phyloP scores from a whole-genome alignment of 768 basidiomycete genomes.

The Pisolithus tinctorius region DNA sequence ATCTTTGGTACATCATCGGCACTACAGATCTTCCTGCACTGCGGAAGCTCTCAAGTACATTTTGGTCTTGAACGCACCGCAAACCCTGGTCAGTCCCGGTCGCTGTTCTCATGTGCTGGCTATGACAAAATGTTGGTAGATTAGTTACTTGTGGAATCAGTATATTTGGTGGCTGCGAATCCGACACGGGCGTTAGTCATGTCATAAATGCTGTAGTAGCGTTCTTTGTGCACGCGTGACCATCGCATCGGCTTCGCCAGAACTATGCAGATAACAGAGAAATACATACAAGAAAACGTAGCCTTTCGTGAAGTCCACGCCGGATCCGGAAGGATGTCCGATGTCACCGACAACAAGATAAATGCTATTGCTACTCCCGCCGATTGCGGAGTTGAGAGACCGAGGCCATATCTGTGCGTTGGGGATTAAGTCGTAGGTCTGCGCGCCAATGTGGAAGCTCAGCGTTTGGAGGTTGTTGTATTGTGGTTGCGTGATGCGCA shows the following conservation, averaged over 20 bases:
- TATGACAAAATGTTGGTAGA: background rate
- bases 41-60: no score
- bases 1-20: no score
- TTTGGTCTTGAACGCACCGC: no score
- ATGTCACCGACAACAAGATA: slow-evolving; percentile 26
- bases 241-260: background rate
- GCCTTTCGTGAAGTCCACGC: slow-evolving; percentile 20
- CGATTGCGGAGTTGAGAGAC: slow-evolving; percentile 23
- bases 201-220: slow-evolving; percentile 40
- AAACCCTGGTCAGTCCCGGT: no score
- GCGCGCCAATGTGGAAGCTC: slow-evolving; percentile 20
- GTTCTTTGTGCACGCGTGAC: slow-evolving; percentile 19
- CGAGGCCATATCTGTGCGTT: slow-evolving; percentile 32
- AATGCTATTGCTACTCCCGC: slow-evolving; percentile 18
- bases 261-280: background rate
- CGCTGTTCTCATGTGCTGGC: no score
- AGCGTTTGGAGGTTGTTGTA: slow-evolving; percentile 19
- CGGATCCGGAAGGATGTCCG: slow-evolving; percentile 7
- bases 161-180: slow-evolving; percentile 34
- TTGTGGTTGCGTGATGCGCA: slow-evolving; percentile 20
- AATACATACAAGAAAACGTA: slow-evolving; percentile 14
- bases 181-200: slow-evolving; percentile 33
- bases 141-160: slow-evolving; percentile 13
- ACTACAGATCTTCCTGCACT: no score
- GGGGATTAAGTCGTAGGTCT: slow-evolving; percentile 13